Conservation (phyloP, 257 asterid genomes). For the Coffea eugenioides region DNA sequence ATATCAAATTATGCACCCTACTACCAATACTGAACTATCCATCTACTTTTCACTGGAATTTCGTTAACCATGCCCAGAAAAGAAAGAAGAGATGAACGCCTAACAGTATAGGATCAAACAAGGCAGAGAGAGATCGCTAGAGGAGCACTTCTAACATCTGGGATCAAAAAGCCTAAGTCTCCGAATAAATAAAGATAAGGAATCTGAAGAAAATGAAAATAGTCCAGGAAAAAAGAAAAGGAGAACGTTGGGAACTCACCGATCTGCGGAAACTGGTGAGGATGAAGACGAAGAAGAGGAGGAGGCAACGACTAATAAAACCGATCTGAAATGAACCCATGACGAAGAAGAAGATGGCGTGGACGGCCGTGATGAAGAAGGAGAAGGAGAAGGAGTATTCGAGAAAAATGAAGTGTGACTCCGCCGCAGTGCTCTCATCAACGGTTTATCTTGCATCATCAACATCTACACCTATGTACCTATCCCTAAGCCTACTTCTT, state of each 20-base stretch:
- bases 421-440: conserved; percentile 71
- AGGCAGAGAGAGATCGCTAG: background rate
- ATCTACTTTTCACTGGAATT: conserved; percentile 1
- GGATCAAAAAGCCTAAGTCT: background rate
- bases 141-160: background rate
- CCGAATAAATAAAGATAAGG: background rate
- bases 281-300: conserved; percentile 48
- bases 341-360: conserved; percentile 34
- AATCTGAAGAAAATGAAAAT: conserved; percentile 6
- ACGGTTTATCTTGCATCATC: conserved; percentile 60
- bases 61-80: background rate
- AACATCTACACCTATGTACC: conserved; percentile 36
- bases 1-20: background rate
- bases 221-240: background rate
- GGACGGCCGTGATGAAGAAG: conserved; percentile 55
- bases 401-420: conserved; percentile 55
- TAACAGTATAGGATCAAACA: background rate
- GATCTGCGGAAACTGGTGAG: conserved; percentile 52
- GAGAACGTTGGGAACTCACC: conserved; percentile 53
- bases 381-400: conserved; percentile 31
- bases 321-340: conserved; percentile 77
- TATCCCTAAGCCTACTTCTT: background rate
- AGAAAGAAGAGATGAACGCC: background rate
- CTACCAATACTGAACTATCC: conserved; percentile 5
- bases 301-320: conserved; percentile 63